phyloP scores from a whole-genome alignment of 164 flowering plant genomes.

The Kalanchoe fedtschenkoi region DNA sequence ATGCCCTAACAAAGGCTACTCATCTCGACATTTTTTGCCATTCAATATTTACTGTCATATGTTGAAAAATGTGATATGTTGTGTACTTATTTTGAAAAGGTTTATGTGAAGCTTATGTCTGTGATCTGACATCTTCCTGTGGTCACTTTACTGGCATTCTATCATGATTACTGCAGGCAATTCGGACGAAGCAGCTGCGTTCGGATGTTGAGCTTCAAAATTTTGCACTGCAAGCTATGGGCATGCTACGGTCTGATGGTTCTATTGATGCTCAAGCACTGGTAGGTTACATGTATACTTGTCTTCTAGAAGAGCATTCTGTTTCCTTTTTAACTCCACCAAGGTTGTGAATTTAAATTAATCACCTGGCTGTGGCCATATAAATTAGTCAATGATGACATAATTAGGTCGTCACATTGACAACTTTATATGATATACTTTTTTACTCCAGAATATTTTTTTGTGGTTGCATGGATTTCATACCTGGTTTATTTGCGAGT shows the following conservation, averaged over 20 bases:
- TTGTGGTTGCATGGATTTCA: too few species aligned
- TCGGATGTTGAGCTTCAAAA: slow-evolving; percentile 79
- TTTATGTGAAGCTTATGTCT: background rate
- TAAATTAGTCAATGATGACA: background rate
- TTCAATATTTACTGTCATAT: background rate
- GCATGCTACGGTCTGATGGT: slow-evolving; percentile 60
- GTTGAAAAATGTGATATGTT: background rate
- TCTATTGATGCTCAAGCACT: slow-evolving; percentile 77
- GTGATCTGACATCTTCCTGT: too few species aligned
- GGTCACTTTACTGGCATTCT: too few species aligned
- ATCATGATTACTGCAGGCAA: slow-evolving; percentile 41
- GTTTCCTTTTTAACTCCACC: background rate
- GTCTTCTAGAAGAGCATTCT: background rate
- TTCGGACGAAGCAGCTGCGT: slow-evolving; percentile 50
- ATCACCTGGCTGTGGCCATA: background rate
- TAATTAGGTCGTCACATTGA: background rate
- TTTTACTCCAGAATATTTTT: too few species aligned
- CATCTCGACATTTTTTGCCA: background rate
- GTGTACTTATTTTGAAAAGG: background rate
- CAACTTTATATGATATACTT: background rate
- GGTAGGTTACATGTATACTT: slow-evolving; percentile 30
- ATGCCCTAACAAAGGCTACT: background rate
- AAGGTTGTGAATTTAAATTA: background rate
- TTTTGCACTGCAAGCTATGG: slow-evolving; percentile 55
- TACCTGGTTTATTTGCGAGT: too few species aligned